These are phyloP conservation scores for Knoxdaviesia capensis DNA, from an alignment of 2,329 filamentous ascomycete genomes.

Conservation along the genomic window DNA sequence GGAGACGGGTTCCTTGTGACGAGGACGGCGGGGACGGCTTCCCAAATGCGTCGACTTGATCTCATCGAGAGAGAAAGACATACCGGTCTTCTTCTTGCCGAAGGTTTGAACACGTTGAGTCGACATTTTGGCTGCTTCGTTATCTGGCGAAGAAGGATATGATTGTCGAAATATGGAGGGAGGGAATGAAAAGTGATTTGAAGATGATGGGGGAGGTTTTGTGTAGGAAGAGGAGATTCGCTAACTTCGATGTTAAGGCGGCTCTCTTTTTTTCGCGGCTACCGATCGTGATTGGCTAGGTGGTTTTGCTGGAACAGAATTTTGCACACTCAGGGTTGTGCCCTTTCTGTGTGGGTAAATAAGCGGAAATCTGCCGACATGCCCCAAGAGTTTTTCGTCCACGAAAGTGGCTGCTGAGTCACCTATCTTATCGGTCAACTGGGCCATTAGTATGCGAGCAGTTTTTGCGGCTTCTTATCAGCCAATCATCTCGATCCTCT, in stretches of 20 bases:
- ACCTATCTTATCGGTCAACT: no score
- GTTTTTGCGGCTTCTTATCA: no score
- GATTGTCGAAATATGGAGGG: conserved; percentile 1
- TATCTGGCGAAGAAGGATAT: conserved; percentile 1
- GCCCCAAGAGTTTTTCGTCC: no score
- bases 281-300: conserved; percentile 1
- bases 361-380: no score
- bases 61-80: not conserved
- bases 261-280: not conserved
- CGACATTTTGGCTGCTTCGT: conserved; percentile 43
- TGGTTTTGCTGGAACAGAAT: not conserved
- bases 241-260: conserved; percentile 1
- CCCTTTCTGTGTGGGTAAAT: no score
- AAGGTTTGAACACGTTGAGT: conserved; percentile 87
- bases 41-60: no score
- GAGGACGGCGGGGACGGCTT: no score
- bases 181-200: conserved; percentile 5
- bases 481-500: no score
- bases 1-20: no score
- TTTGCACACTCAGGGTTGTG: no score
- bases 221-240: conserved; percentile 3
- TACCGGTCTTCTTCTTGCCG: conserved; percentile 85
- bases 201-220: conserved; percentile 4
- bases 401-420: no score
- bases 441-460: no score